Base-by-base conservation (phyloP, 2,329 filamentous ascomycete species). In the Penicillium glabrum region DNA sequence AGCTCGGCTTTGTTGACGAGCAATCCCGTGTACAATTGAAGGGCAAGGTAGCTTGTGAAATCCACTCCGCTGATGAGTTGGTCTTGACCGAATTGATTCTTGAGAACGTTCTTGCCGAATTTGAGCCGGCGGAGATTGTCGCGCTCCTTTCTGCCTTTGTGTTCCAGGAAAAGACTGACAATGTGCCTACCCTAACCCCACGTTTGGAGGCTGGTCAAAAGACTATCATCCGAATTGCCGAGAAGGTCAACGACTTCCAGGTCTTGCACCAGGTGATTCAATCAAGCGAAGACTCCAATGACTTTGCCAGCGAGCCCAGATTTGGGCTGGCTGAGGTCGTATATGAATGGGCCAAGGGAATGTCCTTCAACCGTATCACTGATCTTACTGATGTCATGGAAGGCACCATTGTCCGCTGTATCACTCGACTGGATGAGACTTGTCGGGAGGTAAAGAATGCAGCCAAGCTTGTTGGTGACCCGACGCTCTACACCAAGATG, bases 341-440 rank as follows among this genome's bases (percentile, higher is more conserved):
- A 33, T 97, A 98, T 72, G 95, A 99, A 75, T 99, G 95, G 95
- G 95, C 95, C 10, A 83, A 91, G 49, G 95, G 95, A 26, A 98
- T 98, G 91, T 93, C 90, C 51, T 99, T 99, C 82, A 96, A 96
- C 77, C 93, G 95, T 63, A 99, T 99, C 65, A 98, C 93, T 0
- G 90, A 93, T 64, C 78, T 99, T 70, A 99, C 95, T 8, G 93
- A 98, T 73, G 93, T 99, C 56, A 86, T 98, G 68, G 95, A 99
- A 75, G 95, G 95, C 1, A 98, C 95, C 0, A 98, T 99, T 77
- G 95, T 99, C 47, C 82, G 95, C 51, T 93, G 95, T 2, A 98
- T 99, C 66, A 96, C 92, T 43, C 81, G 95, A 26, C 80, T 99
- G 56, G 95, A 99, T 69, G 95, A 99, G 82, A 96, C 92, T 9